These are phyloP conservation scores for Entonaema liquescens DNA, from an alignment of 495 filamentous ascomycete species.

Conservation along the genomic window DNA sequence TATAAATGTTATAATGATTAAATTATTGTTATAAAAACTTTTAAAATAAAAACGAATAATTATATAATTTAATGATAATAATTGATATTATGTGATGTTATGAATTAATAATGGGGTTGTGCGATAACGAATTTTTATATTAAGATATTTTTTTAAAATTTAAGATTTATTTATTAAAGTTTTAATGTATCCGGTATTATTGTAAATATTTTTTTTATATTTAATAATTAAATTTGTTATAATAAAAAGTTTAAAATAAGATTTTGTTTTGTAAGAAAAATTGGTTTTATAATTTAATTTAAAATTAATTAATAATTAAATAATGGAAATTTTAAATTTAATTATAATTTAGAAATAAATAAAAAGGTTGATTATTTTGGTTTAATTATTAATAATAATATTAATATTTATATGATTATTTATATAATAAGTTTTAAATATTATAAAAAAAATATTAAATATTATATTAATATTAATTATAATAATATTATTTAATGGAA, in stretches of 20 bases:
- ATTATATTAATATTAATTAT: not conserved
- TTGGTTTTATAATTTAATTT: not conserved
- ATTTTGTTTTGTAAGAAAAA: conserved; percentile 1
- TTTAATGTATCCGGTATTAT: not conserved
- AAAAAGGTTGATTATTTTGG: not conserved
- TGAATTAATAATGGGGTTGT: not conserved
- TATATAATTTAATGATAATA: not conserved
- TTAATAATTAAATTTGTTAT: not conserved
- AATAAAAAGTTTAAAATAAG: not conserved
- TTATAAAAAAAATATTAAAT: not conserved
- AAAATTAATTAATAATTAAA: not conserved
- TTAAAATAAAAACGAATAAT: conserved; percentile 12
- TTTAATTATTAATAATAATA: conserved; percentile 6
- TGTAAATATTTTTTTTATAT: not conserved
- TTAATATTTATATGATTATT: not conserved
- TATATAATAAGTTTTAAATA: not conserved
- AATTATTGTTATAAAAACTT: conserved; percentile 3
- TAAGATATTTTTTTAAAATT: not conserved
- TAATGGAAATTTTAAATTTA: not conserved
- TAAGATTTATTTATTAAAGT: not conserved
- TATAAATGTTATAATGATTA: not conserved
- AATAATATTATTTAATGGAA: not conserved
- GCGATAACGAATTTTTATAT: not conserved
- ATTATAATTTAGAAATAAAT: not conserved
- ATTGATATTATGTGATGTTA: not conserved